Evolutionary conservation across 208 protist genomes (phyloP).

Genomic region (Acanthamoeba sp.): DNA sequence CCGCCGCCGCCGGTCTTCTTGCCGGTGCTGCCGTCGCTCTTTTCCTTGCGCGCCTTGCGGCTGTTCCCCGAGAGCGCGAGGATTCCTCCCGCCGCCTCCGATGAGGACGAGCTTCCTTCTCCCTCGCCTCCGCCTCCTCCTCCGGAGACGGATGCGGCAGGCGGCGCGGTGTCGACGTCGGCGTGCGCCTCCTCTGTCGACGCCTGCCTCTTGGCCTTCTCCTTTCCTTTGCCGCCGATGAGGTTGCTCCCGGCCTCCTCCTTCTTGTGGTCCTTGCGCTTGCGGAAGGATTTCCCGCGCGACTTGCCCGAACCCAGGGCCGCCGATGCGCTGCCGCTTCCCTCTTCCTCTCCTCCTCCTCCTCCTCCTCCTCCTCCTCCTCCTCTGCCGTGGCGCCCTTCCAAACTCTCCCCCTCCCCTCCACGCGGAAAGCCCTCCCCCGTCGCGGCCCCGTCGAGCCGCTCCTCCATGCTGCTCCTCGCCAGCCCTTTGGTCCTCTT

Average conservation of each 20-base stretch:
- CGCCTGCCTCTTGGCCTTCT: neutral
- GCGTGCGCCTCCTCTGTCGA: too few species aligned
- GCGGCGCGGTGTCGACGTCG: neutral
- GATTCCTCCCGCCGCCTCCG: neutral
- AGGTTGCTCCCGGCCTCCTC: neutral
- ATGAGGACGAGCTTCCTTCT: too few species aligned
- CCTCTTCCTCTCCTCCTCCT: neutral
- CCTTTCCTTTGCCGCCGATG: neutral
- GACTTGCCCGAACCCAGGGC: neutral
- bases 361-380: neutral
- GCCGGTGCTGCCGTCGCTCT: neutral
- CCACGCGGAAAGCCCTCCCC: neutral
- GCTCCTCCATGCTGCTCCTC: neutral
- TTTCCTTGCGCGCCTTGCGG: constrained; percentile 1
- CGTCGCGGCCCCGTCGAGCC: neutral
- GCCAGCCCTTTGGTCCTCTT: neutral
- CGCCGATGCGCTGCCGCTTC: neutral
- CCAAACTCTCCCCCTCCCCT: neutral
- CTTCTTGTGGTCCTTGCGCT: neutral
- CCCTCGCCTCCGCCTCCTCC: too few species aligned
- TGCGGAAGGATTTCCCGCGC: constrained; percentile 3
- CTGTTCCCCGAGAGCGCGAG: neutral
- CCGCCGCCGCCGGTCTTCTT: neutral
- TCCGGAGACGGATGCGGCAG: neutral
- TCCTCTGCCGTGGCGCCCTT: neutral